Evolutionary conservation across 148 eudicot genomes (phyloP), one percentile per base, ranked within the genome.

Genomic region (Cornus suecica): DNA sequence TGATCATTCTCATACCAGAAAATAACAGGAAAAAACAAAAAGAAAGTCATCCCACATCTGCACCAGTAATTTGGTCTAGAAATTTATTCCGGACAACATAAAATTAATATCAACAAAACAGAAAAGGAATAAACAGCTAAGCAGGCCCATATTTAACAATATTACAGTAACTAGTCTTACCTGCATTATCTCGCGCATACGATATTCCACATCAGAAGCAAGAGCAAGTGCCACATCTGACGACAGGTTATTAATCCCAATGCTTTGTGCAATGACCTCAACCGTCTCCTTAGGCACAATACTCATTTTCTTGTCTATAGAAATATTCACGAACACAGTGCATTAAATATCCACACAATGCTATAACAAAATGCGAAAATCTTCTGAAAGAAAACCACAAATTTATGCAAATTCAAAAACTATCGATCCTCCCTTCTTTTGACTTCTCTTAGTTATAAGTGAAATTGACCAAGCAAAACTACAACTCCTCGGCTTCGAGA

Each of bases 111-210:
- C 62, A 58, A 7, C 8, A 58, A 24, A 18, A 56, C 23, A 20
- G 1, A 22, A 14, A 58, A 58, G 23, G n/a, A 58, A 58, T 22
- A 58, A 58, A 58, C 20, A 34, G 16, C n/a, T 34, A 76, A 34
- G 41, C 24, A 24, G 11, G 34, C 65, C 66, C 15, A 29, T 37
- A 37, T 37, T 37, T 37, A 6, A 37, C 42, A 37, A 37, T 37
- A 37, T 37, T 37, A 1, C 42, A 37, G 7, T 6, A 37, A 37
- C 62, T 54, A 37, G 27, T 32, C 9, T 75, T 66, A 86, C 94
- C 94, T 90, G 94, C 89, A 90, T 90, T 64, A 90, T 85, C 78
- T 90, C 94, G 69, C 94, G 94, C 83, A 90, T 85, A 66, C 92
- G 90, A 41, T 90, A 88, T 76, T 90, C 94, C 66, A 90, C 94